Conservation (phyloP, 2,329 filamentous ascomycete genomes). For the Pestalotiopsis sp. region DNA sequence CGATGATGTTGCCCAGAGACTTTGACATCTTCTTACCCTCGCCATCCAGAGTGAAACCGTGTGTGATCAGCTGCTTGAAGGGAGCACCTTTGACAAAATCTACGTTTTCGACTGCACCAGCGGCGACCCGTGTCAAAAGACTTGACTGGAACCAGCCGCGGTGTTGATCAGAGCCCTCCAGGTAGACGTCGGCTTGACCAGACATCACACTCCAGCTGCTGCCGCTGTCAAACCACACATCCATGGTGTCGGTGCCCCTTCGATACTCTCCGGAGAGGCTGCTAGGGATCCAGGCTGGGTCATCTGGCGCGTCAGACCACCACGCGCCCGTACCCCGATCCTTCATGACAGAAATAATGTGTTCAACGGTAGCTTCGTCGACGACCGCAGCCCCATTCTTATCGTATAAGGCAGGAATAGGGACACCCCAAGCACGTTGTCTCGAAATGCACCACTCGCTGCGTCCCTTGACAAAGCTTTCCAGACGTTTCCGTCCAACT, state of each 20-base stretch:
- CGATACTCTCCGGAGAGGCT: constrained; percentile 63
- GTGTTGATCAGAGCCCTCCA: constrained; percentile 95
- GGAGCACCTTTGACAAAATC: constrained; percentile 55
- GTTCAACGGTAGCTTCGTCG: constrained; percentile 75
- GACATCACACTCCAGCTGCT: constrained; percentile 78
- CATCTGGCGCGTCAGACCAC: constrained; percentile 83
- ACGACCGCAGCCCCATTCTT: constrained; percentile 75
- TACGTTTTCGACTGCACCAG: constrained; percentile 45
- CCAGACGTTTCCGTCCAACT: constrained; percentile 71
- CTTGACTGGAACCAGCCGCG: constrained; percentile 99
- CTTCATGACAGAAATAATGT: constrained; percentile 80
- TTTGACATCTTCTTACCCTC: constrained; percentile 99
- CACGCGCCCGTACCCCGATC: constrained; percentile 85
- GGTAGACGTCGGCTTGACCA: constrained; percentile 77
- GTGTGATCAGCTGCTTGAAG: constrained; percentile 88
- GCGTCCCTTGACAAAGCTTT: constrained; percentile 83
- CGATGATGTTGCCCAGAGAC: constrained; percentile 86
- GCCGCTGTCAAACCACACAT: constrained; percentile 99
- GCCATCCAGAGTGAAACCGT: constrained; percentile 90
- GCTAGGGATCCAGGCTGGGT: constrained; percentile 75
- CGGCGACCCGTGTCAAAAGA: constrained; percentile 81
- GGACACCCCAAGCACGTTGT: constrained; percentile 94
- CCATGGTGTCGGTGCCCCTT: constrained; percentile 94
- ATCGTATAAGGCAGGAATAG: constrained; percentile 88
- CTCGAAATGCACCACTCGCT: constrained; percentile 98